phyloP scores from a whole-genome alignment of 2,329 filamentous ascomycete genomes.

The Botrytis squamosa region DNA sequence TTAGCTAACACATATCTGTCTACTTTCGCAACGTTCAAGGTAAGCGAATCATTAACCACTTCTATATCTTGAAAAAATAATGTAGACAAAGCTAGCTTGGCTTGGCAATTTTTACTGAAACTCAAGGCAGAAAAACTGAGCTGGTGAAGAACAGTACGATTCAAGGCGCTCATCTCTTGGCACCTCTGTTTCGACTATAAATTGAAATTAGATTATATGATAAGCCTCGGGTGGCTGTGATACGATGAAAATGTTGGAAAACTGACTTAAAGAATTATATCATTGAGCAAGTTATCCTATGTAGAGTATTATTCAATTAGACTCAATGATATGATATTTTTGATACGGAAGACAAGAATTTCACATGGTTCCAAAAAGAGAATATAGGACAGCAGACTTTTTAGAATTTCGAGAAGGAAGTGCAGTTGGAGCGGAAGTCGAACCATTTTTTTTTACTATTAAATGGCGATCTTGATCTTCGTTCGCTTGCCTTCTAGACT shows the following conservation, averaged over 20 bases:
- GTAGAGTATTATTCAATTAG: too few relatives aligned
- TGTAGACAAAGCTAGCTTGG: fast-evolving
- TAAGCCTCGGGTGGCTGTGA: neutral
- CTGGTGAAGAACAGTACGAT: fast-evolving
- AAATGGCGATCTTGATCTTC: neutral
- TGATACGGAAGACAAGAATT: neutral
- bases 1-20: neutral
- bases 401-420: neutral
- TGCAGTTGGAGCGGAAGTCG: neutral
- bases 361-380: fast-evolving
- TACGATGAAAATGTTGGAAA: neutral
- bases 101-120: neutral
- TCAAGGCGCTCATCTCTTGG: neutral
- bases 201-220: neutral
- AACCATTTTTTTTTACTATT: neutral
- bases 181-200: neutral
- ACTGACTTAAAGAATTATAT: too few relatives aligned
- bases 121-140: too few relatives aligned
- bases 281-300: neutral
- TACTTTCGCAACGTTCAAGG: neutral
- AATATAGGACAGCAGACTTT: neutral
- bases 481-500: too few relatives aligned
- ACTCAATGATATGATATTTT: neutral
- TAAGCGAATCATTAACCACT: neutral
- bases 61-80: too few relatives aligned